phyloP scores from a whole-genome alignment of 331 rosid genomes.

The Cydonia oblonga region DNA sequence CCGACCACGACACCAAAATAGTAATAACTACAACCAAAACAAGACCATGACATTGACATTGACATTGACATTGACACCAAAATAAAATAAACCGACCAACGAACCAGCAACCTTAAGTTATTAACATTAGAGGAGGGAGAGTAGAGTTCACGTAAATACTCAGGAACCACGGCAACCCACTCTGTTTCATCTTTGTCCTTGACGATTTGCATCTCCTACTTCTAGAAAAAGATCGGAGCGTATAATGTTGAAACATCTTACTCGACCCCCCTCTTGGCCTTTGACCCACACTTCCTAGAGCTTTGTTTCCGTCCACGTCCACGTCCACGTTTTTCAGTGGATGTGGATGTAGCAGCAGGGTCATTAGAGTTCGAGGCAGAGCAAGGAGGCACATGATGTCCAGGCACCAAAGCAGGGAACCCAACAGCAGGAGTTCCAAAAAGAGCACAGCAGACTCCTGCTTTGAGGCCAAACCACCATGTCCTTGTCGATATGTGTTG shows the following conservation, averaged over 20 bases:
- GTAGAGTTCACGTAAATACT: slow-evolving; percentile 1
- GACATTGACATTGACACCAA: too few relatives aligned
- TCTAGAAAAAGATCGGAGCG: slow-evolving; percentile 29
- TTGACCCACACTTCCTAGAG: slow-evolving; percentile 40
- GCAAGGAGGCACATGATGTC: slow-evolving; percentile 60
- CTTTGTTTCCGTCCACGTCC: slow-evolving; percentile 13
- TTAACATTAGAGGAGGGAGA: not conserved
- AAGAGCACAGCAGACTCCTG: slow-evolving; percentile 99
- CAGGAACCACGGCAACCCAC: slow-evolving; percentile 3
- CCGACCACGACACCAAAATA: too few relatives aligned
- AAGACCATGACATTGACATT: too few relatives aligned
- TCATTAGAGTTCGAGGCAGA: slow-evolving; percentile 32
- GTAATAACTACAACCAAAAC: not conserved
- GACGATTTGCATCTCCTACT: slow-evolving; percentile 71
- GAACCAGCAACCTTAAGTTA: not conserved
- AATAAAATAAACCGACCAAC: not conserved
- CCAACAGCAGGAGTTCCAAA: slow-evolving; percentile 99
- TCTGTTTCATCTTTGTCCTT: slow-evolving; percentile 56
- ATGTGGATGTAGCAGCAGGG: slow-evolving; percentile 15
- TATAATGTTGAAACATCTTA: slow-evolving; percentile 16
- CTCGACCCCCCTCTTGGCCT: slow-evolving; percentile 38
- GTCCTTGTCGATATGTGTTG: slow-evolving; percentile 17
- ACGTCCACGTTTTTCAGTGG: slow-evolving; percentile 21
- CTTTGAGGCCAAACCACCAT: slow-evolving; percentile 57
- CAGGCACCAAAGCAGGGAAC: slow-evolving; percentile 98